Percentiles rank a stretch among this genome's conserved stretches.
These are phyloP conservation scores for Ceriops decandra DNA, from an alignment of 345 rosid species.

Conservation along the genomic window DNA sequence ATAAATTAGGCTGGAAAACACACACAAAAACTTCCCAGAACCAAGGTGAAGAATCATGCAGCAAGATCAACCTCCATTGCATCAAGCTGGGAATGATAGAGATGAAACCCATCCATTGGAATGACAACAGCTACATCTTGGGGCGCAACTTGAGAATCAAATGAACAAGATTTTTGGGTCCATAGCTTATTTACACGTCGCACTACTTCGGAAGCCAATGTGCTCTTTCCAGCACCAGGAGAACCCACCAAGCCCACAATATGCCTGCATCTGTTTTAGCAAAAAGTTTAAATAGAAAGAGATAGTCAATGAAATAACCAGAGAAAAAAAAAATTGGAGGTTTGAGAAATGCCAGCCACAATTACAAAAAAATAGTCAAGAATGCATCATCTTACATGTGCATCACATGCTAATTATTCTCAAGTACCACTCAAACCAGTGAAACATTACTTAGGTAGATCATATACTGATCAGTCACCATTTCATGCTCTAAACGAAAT, in stretches of 20 bases:
- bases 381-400: too few relatives aligned
- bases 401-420: background rate
- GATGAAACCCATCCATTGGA: constrained; percentile 96
- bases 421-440: background rate
- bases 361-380: too few relatives aligned
- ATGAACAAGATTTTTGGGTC: constrained; percentile 60
- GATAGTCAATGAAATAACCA: background rate
- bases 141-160: constrained; percentile 64
- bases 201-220: constrained; percentile 73
- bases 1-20: constrained; percentile 6
- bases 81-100: constrained; percentile 82
- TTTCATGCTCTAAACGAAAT: too few relatives aligned
- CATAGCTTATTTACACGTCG: constrained; percentile 59
- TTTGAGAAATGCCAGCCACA: too few relatives aligned
- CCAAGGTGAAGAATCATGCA: background rate
- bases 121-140: constrained; percentile 71
- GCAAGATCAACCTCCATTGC: constrained; percentile 77
- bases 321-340: background rate
- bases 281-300: background rate
- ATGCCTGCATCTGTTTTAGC: constrained; percentile 43
- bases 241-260: constrained; percentile 89
- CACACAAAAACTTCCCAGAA: background rate
- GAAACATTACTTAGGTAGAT: constrained; percentile 1
- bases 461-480: background rate
- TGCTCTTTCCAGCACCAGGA: constrained; percentile 95